phyloP scores from a whole-genome alignment of 208 protist genomes.

The Acanthamoeba royreba region DNA sequence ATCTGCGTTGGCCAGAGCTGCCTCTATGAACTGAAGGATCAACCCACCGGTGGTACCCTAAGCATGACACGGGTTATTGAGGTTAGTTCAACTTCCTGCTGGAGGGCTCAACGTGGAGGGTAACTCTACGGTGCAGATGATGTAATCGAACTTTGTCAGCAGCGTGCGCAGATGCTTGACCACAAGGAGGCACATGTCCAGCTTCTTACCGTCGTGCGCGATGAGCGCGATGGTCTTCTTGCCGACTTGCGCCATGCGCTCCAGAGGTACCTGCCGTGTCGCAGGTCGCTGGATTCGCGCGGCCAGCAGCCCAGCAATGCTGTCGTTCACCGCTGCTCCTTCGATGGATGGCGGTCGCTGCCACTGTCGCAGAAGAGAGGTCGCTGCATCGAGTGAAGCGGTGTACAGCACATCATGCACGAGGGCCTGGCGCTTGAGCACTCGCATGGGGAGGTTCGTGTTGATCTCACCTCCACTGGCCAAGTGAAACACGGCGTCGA shows the following conservation, averaged over 20 bases:
- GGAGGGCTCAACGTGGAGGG: background rate
- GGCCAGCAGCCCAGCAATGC: background rate
- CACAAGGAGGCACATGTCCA: constrained; percentile 17
- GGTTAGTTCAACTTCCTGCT: too few relatives aligned
- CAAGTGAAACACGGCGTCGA: constrained; percentile 18
- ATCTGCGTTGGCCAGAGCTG: background rate
- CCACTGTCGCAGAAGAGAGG: background rate
- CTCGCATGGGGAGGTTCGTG: background rate
- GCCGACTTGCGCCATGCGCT: background rate
- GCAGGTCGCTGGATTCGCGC: background rate
- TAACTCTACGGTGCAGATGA: background rate
- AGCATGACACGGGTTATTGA: too few relatives aligned
- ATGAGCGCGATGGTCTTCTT: constrained; percentile 35
- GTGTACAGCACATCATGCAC: constrained; percentile 22
- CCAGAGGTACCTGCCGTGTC: background rate
- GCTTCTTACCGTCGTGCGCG: constrained; percentile 21
- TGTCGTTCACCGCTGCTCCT: background rate
- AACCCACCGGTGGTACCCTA: background rate
- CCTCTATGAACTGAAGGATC: background rate
- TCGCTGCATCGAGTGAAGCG: background rate
- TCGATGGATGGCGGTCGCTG: background rate
- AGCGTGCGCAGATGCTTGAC: background rate
- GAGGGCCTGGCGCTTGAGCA: constrained; percentile 23
- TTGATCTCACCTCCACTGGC: background rate
- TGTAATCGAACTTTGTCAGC: constrained; percentile 17